Evolutionary conservation across 2,329 filamentous ascomycete genomes (phyloP).

Genomic region (Xylariaceae sp.): DNA sequence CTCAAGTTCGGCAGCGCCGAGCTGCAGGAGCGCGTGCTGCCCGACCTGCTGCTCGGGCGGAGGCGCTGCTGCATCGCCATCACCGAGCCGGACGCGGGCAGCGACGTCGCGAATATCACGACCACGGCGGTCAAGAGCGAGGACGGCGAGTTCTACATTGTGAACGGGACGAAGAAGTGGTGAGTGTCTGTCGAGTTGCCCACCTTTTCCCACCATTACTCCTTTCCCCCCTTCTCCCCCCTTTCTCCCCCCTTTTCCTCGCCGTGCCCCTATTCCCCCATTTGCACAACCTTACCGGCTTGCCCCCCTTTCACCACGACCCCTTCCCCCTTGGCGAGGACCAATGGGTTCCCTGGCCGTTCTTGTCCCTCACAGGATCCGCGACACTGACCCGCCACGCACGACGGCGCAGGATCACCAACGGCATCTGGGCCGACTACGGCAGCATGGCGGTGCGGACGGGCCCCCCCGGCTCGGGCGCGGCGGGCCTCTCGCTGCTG

Average conservation of each 20-base stretch:
- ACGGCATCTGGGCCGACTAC: conserved; percentile 63
- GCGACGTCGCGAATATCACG: conserved; percentile 65
- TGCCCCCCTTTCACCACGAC: too few relatives aligned
- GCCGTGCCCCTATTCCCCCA: too few relatives aligned
- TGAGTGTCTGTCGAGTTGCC: conserved; percentile 3
- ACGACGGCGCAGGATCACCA: conserved; percentile 50
- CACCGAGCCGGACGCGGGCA: conserved; percentile 68
- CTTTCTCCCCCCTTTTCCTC: too few relatives aligned
- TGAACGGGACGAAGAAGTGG: conserved; percentile 77
- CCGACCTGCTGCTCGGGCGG: conserved; percentile 57
- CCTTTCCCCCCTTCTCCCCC: too few relatives aligned
- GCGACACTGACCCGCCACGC: too few relatives aligned
- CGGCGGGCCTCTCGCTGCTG: conserved; percentile 56
- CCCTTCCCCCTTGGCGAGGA: too few relatives aligned
- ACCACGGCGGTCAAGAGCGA: conserved; percentile 56
- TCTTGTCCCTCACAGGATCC: too few relatives aligned
- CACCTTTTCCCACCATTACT: too few relatives aligned
- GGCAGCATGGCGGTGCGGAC: conserved; percentile 67
- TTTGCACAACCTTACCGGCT: too few relatives aligned
- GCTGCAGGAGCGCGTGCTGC: conserved; percentile 59
- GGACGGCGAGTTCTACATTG: conserved; percentile 60
- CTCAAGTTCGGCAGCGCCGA: conserved; percentile 57
- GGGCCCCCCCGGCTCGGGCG: conserved; percentile 49
- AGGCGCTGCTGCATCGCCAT: conserved; percentile 70
- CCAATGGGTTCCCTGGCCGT: too few relatives aligned